Evolutionary conservation across 495 filamentous ascomycete species (phyloP), one percentile per base, ranked within the genome.

Genomic region (Hypomontagnella monticulosa): DNA sequence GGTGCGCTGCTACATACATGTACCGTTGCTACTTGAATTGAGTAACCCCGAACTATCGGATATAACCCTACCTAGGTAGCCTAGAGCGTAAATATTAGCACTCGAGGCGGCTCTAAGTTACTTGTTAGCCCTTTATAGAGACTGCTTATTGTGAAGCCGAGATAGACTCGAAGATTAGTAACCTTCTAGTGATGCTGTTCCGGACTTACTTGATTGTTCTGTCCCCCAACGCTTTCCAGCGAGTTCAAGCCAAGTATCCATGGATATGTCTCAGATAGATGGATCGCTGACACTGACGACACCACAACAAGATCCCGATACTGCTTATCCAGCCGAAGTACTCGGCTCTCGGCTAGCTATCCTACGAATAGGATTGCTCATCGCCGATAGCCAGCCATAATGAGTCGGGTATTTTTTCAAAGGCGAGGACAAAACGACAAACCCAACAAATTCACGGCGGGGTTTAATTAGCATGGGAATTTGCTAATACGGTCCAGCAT

Each of bases 231-330:
- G 20, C 14, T 6, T 18, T 8, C 37, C 48, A 42, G 52, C 44
- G 12, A 49, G 42, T 18, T 59, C 49, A 60, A 65, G 54, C 52
- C 55, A 51, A 47, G 34, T 11, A 48, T 6, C 52, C 55, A 51
- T 40, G 34, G 6, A 48, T 6, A 62, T 62, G 64, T 67, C 58
- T 67, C 36, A 62, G 30, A 66, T 3, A 32, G 37, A n/a, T 10
- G 12, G 43, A 9, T 34, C 11, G 23, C 23, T 27, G 36, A 14
- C 9, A 38, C 9, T 38, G 36, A 12, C n/a, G n/a, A 14, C 36
- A 38, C 3, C 36, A 14, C 32, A 23, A 33, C 14, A 23, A 27
- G 50, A 52, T 60, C 20, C 33, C 55, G 48, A 49, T 61, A 57
- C 14, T n/a, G 38, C 44, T 52, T 41, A 30, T 52, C 57, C 38